phyloP scores from a whole-genome alignment of 2,329 filamentous ascomycete species.

The Plenodomus tracheiphilus region DNA sequence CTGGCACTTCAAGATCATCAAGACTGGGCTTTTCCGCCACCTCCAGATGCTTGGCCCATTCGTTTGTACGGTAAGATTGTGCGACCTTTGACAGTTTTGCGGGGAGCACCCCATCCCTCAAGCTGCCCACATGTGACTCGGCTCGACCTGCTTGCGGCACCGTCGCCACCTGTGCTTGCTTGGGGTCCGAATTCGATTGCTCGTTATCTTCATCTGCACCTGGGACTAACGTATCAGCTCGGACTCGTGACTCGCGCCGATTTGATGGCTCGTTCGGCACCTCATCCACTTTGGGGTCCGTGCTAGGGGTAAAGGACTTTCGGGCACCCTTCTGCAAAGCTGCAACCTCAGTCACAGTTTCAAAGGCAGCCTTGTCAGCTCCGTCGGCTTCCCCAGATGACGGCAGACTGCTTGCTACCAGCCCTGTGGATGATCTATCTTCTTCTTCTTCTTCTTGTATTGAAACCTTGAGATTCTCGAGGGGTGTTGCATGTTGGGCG shows the following conservation, averaged over 20 bases:
- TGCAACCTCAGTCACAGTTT: not conserved
- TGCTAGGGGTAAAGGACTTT: conserved; percentile 35
- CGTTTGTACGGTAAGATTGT: conserved; percentile 84
- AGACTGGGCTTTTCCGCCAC: conserved; percentile 72
- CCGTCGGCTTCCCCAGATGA: not conserved
- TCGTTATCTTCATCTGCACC: conserved; percentile 20
- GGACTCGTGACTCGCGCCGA: conserved; percentile 15
- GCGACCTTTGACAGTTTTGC: conserved; percentile 75
- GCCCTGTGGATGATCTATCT: not conserved
- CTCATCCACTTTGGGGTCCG: conserved; percentile 32
- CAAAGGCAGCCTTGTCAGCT: not conserved
- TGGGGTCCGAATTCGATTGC: conserved; percentile 33
- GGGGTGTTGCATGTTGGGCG: conserved; percentile 10
- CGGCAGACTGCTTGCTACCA: not conserved
- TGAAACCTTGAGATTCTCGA: not conserved
- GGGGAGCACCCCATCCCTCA: conserved; percentile 61
- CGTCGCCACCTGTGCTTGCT: conserved; percentile 47
- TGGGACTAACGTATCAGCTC: conserved; percentile 24
- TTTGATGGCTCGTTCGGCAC: conserved; percentile 9
- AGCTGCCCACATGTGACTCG: conserved; percentile 50
- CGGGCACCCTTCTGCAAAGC: conserved; percentile 3
- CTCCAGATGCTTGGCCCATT: conserved; percentile 91
- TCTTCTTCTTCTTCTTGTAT: not conserved
- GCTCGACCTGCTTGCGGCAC: conserved; percentile 26
- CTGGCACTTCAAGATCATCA: conserved; percentile 60